These are phyloP conservation scores for Trichoderma hamatum DNA, from an alignment of 2,329 filamentous ascomycete genomes.

Conservation along the genomic window DNA sequence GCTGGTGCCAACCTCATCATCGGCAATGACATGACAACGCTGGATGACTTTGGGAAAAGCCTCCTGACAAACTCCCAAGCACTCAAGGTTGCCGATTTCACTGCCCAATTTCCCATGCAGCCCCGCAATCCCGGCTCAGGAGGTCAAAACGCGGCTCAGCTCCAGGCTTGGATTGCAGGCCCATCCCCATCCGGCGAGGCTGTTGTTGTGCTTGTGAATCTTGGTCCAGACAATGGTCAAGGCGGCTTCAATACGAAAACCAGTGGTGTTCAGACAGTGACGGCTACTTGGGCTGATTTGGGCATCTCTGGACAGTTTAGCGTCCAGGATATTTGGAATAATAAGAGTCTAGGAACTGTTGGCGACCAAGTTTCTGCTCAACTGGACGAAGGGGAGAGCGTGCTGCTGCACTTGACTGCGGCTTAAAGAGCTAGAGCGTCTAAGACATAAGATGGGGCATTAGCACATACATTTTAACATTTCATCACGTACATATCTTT, in stretches of 20 bases:
- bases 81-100: conserved; percentile 28
- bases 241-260: conserved; percentile 27
- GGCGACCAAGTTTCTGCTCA: conserved; percentile 13
- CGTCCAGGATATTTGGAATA: conserved; percentile 28
- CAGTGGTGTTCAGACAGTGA: conserved; percentile 27
- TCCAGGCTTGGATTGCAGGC: conserved; percentile 31
- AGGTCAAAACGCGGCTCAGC: conserved; percentile 27
- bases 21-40: conserved; percentile 28
- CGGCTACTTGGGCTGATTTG: conserved; percentile 28
- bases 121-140: conserved; percentile 29
- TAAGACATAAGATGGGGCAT: background rate
- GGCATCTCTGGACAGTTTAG: conserved; percentile 22
- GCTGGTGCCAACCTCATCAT: conserved; percentile 29
- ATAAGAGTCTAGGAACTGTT: conserved; percentile 16
- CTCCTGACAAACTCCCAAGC: conserved; percentile 28
- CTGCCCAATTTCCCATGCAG: conserved; percentile 29
- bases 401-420: conserved; percentile 3
- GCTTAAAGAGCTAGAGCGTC: background rate
- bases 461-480: background rate
- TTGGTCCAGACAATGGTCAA: conserved; percentile 30
- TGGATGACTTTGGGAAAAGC: conserved; percentile 27
- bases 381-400: background rate
- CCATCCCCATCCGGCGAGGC: conserved; percentile 26
- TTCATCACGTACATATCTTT: background rate
- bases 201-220: conserved; percentile 29